Base-by-base conservation (phyloP, 345 rosid genomes). In the Citropsis articulata region DNA sequence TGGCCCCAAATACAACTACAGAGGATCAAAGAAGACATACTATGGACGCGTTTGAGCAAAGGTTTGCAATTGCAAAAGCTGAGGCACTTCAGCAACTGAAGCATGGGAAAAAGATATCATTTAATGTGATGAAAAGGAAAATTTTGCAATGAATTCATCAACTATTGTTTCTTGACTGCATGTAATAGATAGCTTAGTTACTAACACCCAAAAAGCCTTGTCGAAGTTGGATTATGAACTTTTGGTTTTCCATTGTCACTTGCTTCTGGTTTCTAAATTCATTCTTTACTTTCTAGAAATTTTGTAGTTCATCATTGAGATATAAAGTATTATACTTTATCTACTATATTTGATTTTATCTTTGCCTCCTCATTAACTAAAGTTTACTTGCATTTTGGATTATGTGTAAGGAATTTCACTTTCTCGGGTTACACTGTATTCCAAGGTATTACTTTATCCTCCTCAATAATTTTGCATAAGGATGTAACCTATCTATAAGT, bases 391-490 rank as follows among this genome's bases (percentile, higher is more conserved):
- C 0, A 7, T 59, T 69, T 5, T 73, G 63, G 31, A 24, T 66
- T 69, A 55, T 27, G 12, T 79, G 75, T 33, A 83, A 76, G 81
- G 62, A 77, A 69, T 70, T 83, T 73, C 25, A 48, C 77, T 36
- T 72, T 76, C 53, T 40, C 33, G 16, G 68, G 79, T 74, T 75
- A 72, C 66, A 35, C 72, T 18, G 24, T 60, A 31, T 83, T 57
- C 33, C 79, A 77, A 74, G 86, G 83, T 83, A 68, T 57, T 71
- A 18, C 40, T 64, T 6, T 65, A 1, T 63, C 31, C 25, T 64
- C 66, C 96, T 95, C 75, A 96, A 93, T 86, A 95, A 91, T 78
- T 91, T 73, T 66, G 89, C 87, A 65, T 87, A 81, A 78, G 84
- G 86, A 62, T 88, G 86, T 45, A 72, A 84, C 70, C 80, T 80